Conservation (phyloP, 495 filamentous ascomycete species). For the Trichoderma virens region DNA sequence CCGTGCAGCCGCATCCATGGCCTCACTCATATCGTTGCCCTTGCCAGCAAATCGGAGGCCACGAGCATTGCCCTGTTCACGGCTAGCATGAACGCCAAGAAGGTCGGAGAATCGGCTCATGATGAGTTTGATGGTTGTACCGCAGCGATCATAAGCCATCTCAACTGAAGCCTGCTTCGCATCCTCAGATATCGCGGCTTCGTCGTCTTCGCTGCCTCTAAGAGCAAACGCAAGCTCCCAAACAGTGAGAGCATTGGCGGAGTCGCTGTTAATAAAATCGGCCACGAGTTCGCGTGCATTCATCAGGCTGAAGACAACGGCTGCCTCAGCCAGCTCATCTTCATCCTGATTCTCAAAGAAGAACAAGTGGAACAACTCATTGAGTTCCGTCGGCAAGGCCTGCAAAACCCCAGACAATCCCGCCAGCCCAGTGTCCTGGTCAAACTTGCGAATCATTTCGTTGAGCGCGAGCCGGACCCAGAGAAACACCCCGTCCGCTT, state of each 20-base stretch:
- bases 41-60: slow-evolving; percentile 6
- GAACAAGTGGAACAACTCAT: slow-evolving; percentile 10
- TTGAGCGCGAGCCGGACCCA: slow-evolving; percentile 15
- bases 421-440: neutral
- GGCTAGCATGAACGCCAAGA: slow-evolving; percentile 5
- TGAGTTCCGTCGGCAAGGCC: slow-evolving; percentile 8
- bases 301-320: slow-evolving; percentile 13
- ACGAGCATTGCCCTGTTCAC: neutral
- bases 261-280: slow-evolving; percentile 13
- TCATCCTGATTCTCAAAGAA: slow-evolving; percentile 10
- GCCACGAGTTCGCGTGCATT: slow-evolving; percentile 14
- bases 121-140: neutral
- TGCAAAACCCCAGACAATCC: neutral
- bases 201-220: slow-evolving; percentile 1
- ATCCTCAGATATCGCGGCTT: neutral
- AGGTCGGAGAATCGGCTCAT: slow-evolving; percentile 7
- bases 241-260: slow-evolving; percentile 13
- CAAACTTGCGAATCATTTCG: slow-evolving; percentile 7
- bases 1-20: neutral
- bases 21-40: neutral
- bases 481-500: slow-evolving; percentile 19
- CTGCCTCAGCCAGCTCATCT: slow-evolving; percentile 9
- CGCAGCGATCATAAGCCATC: neutral
- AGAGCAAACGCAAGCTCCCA: slow-evolving; percentile 17
- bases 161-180: neutral